Base-by-base conservation (phyloP, 1,284 basidiomycete species). In the Pseudozyma sp. region DNA sequence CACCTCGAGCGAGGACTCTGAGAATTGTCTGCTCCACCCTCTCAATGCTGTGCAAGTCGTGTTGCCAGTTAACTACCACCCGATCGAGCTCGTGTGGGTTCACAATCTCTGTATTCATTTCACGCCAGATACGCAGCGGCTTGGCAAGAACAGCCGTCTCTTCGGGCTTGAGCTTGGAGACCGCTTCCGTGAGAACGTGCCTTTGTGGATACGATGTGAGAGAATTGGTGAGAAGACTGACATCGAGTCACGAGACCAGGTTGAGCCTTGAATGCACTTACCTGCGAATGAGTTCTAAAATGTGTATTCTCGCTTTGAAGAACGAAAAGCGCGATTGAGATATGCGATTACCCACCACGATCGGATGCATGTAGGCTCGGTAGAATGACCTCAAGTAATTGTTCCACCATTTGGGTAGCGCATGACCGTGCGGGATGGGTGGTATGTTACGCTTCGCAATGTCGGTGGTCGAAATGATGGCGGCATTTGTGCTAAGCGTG, bases 51-150 rank as follows among this genome's bases (percentile, higher is more conserved):
- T 8, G 13, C 5, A 25, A 10, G 38, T 52, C 51, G 5, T 52
- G 38, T 39, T 52, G 51, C 51, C 51, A 52, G 31, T 40, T 12
- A 13, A 25, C 9, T 1, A 42, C 38, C 19, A 52, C 10, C 5
- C 36, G n/a, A 19, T 52, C 39, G 3, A 52, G 51, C 21, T 52
- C 38, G 39, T 42, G 51, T 8, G 51, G 51, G 16, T 14, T 52
- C 14, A 21, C 36, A 25, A 52, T 31, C 38, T 14, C 19, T 0
- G n/a, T 21, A 1, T 13, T 21, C 9, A 38, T 36, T 4, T 19
- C 18, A 7, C 16, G 5, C 38, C 36, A 19, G 8, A 9, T 16
- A 18, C 16, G 18, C 8, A 52, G 18, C 13, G 51, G 39, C 36
- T 21, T 8, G 7, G 38, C 4, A 10, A 52, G 39, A 16, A 42